Conservation (phyloP, 78 protist species). For the Mantamonas sphyraenae region DNA sequence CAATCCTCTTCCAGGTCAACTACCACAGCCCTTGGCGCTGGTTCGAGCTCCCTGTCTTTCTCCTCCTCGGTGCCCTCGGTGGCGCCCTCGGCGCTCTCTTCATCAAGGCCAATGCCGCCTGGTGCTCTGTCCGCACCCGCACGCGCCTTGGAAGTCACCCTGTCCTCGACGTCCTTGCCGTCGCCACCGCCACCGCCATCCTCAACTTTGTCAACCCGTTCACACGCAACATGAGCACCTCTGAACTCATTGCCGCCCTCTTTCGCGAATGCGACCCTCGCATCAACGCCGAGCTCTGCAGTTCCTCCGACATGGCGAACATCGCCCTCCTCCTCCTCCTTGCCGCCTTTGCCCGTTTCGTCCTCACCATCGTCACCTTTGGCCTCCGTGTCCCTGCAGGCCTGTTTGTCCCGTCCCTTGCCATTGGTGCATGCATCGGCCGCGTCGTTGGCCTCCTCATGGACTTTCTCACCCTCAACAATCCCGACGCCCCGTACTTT, state of each 20-base stretch:
- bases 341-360: neutral
- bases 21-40: slow-evolving; percentile 24
- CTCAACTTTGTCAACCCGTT: slow-evolving; percentile 12
- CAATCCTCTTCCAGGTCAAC: slow-evolving; percentile 12
- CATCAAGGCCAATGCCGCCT: neutral
- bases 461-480: neutral
- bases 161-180: neutral
- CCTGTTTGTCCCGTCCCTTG: slow-evolving; percentile 46
- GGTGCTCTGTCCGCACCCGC: neutral
- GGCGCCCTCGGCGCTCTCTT: slow-evolving; percentile 28
- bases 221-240: neutral
- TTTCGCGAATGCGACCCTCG: neutral
- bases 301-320: neutral
- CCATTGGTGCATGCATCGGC: slow-evolving; percentile 48
- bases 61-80: slow-evolving; percentile 35
- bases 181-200: slow-evolving; percentile 10
- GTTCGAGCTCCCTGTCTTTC: slow-evolving; percentile 36
- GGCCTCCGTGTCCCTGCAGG: slow-evolving; percentile 53
- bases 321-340: neutral
- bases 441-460: slow-evolving; percentile 24
- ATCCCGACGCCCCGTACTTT: neutral
- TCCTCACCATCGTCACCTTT: slow-evolving; percentile 21
- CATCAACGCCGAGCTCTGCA: slow-evolving; percentile 1
- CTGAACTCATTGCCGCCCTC: slow-evolving; percentile 6
- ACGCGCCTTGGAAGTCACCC: neutral